phyloP scores from a whole-genome alignment of 1,139 yeast genomes.

The Candida buenavistaensis region DNA sequence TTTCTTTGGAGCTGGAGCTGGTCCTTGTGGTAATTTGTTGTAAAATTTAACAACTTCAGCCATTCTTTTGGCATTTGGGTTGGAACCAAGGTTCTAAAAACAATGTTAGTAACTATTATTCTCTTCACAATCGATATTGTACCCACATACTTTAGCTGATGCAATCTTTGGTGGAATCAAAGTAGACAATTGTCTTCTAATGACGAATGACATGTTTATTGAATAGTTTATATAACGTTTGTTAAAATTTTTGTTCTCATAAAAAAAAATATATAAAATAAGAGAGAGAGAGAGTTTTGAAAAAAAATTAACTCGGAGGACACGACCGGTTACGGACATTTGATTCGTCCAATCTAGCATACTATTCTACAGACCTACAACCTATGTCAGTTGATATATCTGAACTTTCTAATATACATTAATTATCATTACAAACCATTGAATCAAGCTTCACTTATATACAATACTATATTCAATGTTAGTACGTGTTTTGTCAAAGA shows the following conservation, averaged over 20 bases:
- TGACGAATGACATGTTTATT: conserved; percentile 69
- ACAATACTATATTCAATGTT: conserved; percentile 47
- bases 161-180: conserved; percentile 99
- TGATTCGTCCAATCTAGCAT: conserved; percentile 17
- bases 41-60: conserved; percentile 92
- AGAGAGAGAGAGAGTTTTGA: conserved; percentile 1
- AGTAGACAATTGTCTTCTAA: conserved; percentile 92
- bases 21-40: conserved; percentile 94
- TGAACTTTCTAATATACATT: conserved; percentile 9
- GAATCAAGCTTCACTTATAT: conserved; percentile 43
- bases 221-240: conserved; percentile 3
- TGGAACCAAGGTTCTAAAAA: conserved; percentile 79
- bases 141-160: conserved; percentile 77
- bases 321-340: conserved; percentile 10
- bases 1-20: conserved; percentile 70
- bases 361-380: not conserved
- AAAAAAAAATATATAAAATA: not conserved
- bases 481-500: too few relatives aligned
- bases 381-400: too few relatives aligned
- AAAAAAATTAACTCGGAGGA: conserved; percentile 1
- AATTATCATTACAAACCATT: not conserved
- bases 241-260: conserved; percentile 8
- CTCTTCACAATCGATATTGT: too few relatives aligned
- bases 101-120: conserved; percentile 33
- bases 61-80: conserved; percentile 97